Evolutionary conservation across 2,329 filamentous ascomycete genomes (phyloP).

Genomic region (Tolypocladium pustulatum): DNA sequence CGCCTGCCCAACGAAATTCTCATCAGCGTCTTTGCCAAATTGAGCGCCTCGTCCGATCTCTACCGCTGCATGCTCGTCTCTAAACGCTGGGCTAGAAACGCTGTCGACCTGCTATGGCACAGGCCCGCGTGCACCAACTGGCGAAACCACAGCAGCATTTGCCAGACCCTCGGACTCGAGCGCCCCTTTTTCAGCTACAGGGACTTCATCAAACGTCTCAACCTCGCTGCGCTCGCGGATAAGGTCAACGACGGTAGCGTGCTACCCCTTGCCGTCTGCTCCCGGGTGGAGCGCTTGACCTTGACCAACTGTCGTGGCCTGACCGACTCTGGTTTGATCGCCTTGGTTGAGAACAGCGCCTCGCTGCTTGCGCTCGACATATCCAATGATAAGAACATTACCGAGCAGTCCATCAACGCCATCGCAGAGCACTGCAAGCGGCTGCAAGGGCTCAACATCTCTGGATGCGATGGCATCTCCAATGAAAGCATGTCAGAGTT

Average conservation of each 20-base stretch:
- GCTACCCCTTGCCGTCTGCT: slow-evolving; percentile 70
- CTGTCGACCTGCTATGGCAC: slow-evolving; percentile 91
- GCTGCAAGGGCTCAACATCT: slow-evolving; percentile 88
- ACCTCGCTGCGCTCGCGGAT: slow-evolving; percentile 68
- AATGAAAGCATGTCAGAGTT: slow-evolving; percentile 76
- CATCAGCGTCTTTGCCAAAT: slow-evolving; percentile 81
- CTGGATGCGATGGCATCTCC: slow-evolving; percentile 72
- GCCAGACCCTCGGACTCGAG: slow-evolving; percentile 60
- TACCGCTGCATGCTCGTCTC: slow-evolving; percentile 89
- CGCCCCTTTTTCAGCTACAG: slow-evolving; percentile 82
- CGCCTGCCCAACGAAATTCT: slow-evolving; percentile 88
- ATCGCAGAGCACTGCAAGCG: slow-evolving; percentile 74
- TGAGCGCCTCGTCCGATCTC: slow-evolving; percentile 66
- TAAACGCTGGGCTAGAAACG: slow-evolving; percentile 84
- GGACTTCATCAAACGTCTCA: slow-evolving; percentile 84
- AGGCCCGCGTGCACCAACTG: slow-evolving; percentile 83
- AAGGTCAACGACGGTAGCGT: slow-evolving; percentile 84
- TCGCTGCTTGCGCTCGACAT: slow-evolving; percentile 85
- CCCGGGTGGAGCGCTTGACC: slow-evolving; percentile 83
- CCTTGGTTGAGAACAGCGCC: slow-evolving; percentile 67
- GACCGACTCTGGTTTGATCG: slow-evolving; percentile 73
- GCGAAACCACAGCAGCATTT: slow-evolving; percentile 71
- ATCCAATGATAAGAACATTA: slow-evolving; percentile 74
- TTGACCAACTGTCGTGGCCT: slow-evolving; percentile 80
- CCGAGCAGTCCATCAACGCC: slow-evolving; percentile 66